Percentiles rank a stretch among this genome's conserved stretches.
Evolutionary conservation across 2,329 filamentous ascomycete species (phyloP).

Genomic region (Xylariaceae sp.): DNA sequence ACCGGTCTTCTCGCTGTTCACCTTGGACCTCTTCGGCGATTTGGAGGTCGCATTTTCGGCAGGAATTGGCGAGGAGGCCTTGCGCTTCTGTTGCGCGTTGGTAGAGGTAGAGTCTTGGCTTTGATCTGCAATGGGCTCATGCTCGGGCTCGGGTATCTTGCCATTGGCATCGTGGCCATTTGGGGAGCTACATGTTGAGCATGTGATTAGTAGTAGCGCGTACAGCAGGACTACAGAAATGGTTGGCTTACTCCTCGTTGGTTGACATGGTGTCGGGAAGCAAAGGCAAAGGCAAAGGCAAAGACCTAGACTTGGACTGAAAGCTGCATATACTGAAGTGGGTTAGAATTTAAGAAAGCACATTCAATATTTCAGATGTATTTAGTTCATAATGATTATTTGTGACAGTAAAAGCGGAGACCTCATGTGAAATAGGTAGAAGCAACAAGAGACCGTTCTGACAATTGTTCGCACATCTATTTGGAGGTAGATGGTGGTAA

Average conservation of each 20-base stretch:
- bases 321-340: slow-evolving; percentile 23
- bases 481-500: too few relatives aligned
- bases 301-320: not conserved
- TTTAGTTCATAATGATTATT: slow-evolving; percentile 15
- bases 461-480: too few relatives aligned
- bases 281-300: not conserved
- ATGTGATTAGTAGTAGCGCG: slow-evolving; percentile 14
- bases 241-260: slow-evolving; percentile 32
- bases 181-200: slow-evolving; percentile 24
- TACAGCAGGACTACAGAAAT: not conserved
- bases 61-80: slow-evolving; percentile 36
- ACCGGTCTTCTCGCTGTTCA: slow-evolving; percentile 28
- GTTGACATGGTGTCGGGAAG: slow-evolving; percentile 29
- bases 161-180: slow-evolving; percentile 26
- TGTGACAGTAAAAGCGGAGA: not conserved
- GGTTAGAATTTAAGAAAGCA: slow-evolving; percentile 19
- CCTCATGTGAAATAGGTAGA: not conserved
- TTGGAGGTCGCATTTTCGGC: slow-evolving; percentile 30
- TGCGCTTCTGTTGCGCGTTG: slow-evolving; percentile 42
- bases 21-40: slow-evolving; percentile 38
- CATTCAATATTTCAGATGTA: not conserved
- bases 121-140: slow-evolving; percentile 17
- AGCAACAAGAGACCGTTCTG: too few relatives aligned
- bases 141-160: slow-evolving; percentile 23
- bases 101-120: slow-evolving; percentile 6